Conservation (phyloP, 2,329 filamentous ascomycete species). For the Pyrenophora seminiperda region DNA sequence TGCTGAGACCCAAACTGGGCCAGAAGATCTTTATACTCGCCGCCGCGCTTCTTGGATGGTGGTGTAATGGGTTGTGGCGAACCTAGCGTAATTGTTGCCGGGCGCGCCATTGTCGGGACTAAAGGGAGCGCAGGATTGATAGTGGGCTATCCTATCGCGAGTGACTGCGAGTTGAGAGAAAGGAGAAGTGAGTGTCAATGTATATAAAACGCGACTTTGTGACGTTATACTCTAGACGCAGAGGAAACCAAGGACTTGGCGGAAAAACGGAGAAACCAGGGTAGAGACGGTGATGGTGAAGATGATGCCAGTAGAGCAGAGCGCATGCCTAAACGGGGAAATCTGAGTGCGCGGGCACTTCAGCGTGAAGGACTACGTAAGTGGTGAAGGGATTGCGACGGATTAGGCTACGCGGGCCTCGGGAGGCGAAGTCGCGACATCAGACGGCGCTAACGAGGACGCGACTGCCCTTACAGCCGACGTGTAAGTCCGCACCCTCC, state of each 20-base stretch:
- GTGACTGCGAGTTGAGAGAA: background rate
- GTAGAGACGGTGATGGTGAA: slow-evolving; percentile 8
- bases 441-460: slow-evolving; percentile 9
- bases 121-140: background rate
- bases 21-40: slow-evolving; percentile 33
- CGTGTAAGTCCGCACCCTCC: slow-evolving; percentile 2
- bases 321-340: background rate
- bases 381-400: slow-evolving; percentile 8
- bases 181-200: slow-evolving; percentile 3
- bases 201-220: background rate
- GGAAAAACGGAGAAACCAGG: background rate
- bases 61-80: slow-evolving; percentile 33
- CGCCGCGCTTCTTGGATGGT: slow-evolving; percentile 32
- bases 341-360: background rate
- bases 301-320: background rate
- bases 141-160: background rate
- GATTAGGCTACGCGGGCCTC: no score
- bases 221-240: background rate
- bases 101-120: slow-evolving; percentile 33
- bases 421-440: background rate
- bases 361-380: no score
- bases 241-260: background rate
- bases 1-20: slow-evolving; percentile 37
- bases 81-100: slow-evolving; percentile 17
- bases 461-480: slow-evolving; percentile 6